Evolutionary conservation across 352 stramenopile genomes (phyloP).

Genomic region (Phytophthora niederhauseri): DNA sequence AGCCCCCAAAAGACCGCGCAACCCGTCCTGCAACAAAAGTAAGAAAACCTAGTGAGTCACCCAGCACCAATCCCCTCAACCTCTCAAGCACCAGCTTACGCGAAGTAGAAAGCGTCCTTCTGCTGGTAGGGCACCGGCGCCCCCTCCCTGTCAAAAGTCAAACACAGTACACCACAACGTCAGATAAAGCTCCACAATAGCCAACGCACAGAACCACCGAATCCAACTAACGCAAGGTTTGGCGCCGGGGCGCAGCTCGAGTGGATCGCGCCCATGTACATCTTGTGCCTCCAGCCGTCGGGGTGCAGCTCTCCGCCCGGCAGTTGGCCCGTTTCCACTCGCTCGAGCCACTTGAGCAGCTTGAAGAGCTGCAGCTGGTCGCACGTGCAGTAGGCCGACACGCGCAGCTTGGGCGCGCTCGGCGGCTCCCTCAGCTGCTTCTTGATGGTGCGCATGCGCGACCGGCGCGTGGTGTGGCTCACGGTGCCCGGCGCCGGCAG

Average conservation of each 20-base stretch:
- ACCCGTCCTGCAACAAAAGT: conserved; percentile 53
- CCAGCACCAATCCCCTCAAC: not conserved
- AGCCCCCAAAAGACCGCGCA: conserved; percentile 93
- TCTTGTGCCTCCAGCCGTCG: conserved; percentile 83
- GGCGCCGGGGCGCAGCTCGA: conserved; percentile 59
- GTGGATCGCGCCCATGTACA: conserved; percentile 90
- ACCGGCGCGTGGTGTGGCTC: conserved; percentile 79
- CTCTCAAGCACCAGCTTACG: conserved; percentile 40
- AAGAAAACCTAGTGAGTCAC: not conserved
- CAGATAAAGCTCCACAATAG: conserved; percentile 7
- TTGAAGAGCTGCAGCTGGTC: conserved; percentile 88
- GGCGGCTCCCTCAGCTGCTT: conserved; percentile 75
- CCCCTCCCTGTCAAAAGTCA: conserved; percentile 21
- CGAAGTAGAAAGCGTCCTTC: conserved; percentile 90
- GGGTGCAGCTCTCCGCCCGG: conserved; percentile 78
- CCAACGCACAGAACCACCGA: not conserved
- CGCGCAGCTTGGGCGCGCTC: conserved; percentile 77
- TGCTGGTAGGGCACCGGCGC: conserved; percentile 58
- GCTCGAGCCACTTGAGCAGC: conserved; percentile 87
- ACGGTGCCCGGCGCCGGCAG: conserved; percentile 47
- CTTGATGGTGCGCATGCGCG: conserved; percentile 86
- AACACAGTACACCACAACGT: conserved; percentile 5
- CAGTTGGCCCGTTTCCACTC: conserved; percentile 77
- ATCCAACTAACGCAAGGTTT: conserved; percentile 47
- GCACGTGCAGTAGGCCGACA: conserved; percentile 88